Evolutionary conservation across 768 basidiomycete species (phyloP).

Genomic region (Mrakia hoshinonis): DNA sequence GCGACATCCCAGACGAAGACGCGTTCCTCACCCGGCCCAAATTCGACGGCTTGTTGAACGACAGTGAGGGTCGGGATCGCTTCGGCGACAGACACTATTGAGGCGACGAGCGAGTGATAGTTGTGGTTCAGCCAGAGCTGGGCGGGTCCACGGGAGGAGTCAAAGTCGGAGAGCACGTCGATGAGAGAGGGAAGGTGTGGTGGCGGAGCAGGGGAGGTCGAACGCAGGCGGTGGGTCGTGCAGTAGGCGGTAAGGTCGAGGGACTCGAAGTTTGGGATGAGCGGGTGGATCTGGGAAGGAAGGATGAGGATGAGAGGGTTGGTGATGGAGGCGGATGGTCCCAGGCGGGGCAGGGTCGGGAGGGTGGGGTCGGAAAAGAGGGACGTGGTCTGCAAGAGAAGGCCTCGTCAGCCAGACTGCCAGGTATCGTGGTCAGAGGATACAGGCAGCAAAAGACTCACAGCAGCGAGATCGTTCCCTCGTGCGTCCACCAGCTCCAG

Average conservation of each 20-base stretch:
- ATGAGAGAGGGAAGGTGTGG: not conserved
- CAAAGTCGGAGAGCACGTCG: not conserved
- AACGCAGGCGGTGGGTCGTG: not conserved
- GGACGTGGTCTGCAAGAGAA: not conserved
- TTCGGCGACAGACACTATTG: not conserved
- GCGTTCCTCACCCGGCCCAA: not conserved
- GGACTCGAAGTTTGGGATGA: not conserved
- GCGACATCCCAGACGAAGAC: not conserved
- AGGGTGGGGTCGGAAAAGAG: not conserved
- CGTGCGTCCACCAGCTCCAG: not conserved
- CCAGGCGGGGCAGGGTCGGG: not conserved
- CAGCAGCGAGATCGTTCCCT: not conserved
- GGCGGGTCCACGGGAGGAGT: not conserved
- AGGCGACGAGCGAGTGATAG: not conserved
- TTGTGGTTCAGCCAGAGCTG: not conserved
- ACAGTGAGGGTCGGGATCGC: not conserved
- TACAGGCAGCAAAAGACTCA: not conserved
- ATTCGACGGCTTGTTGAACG: not conserved
- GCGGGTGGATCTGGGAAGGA: not conserved
- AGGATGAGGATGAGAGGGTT: not conserved
- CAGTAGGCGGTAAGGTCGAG: not conserved
- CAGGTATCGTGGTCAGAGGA: too few species aligned
- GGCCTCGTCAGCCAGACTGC: not conserved
- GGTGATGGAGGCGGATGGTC: not conserved
- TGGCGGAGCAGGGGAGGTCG: not conserved